These are phyloP conservation scores for Arxiozyma bovina DNA, from an alignment of 1,139 yeast genomes.

Conservation along the genomic window DNA sequence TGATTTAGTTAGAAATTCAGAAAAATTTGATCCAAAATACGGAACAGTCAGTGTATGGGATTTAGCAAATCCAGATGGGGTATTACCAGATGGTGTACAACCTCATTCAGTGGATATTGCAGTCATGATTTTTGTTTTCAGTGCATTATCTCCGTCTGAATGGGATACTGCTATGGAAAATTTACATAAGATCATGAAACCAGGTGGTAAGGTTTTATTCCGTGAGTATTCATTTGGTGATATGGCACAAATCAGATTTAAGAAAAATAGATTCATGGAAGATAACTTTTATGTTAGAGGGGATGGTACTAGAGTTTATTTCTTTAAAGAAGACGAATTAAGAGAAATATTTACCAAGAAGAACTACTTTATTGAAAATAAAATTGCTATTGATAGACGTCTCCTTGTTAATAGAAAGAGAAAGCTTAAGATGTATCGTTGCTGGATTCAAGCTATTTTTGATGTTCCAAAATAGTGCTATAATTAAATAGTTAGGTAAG, in stretches of 20 bases:
- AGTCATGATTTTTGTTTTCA: slow-evolving; percentile 87
- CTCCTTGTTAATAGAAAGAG: slow-evolving; percentile 86
- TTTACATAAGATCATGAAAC: slow-evolving; percentile 64
- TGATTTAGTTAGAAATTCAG: slow-evolving; percentile 62
- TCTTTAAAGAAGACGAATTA: slow-evolving; percentile 89
- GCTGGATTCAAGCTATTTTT: slow-evolving; percentile 93
- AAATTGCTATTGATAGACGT: slow-evolving; percentile 84
- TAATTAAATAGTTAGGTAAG: neutral
- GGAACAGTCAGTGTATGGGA: slow-evolving; percentile 95
- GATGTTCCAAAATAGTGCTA: slow-evolving; percentile 32
- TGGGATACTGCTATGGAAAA: slow-evolving; percentile 78
- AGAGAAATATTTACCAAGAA: slow-evolving; percentile 57
- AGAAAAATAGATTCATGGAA: slow-evolving; percentile 75
- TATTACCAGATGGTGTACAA: slow-evolving; percentile 74
- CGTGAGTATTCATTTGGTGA: slow-evolving; percentile 96
- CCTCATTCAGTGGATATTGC: slow-evolving; percentile 81
- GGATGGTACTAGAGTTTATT: slow-evolving; percentile 95
- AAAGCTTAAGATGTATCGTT: slow-evolving; percentile 88
- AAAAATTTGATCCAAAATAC: slow-evolving; percentile 49
- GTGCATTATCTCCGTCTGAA: slow-evolving; percentile 86
- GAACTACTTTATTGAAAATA: slow-evolving; percentile 51
- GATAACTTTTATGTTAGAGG: slow-evolving; percentile 95
- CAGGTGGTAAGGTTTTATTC: slow-evolving; percentile 83
- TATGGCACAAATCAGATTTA: slow-evolving; percentile 89
- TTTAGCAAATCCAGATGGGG: slow-evolving; percentile 65